Conservation (phyloP, 1,139 yeast genomes). For the Nakaseomyces bracarensis region DNA sequence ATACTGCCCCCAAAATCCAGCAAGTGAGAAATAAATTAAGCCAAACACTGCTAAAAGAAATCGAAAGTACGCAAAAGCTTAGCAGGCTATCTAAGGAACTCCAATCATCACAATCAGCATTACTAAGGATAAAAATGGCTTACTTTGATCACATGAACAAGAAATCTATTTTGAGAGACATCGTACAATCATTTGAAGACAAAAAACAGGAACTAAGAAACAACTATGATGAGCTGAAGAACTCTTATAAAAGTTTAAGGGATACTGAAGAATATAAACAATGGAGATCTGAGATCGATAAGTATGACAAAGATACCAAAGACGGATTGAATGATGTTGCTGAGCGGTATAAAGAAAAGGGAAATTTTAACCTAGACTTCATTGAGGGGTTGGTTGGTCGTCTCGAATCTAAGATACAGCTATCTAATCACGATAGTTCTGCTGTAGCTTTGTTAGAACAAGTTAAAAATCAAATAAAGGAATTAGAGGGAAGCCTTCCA, state of each 20-base stretch:
- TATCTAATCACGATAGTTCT: constrained; percentile 35
- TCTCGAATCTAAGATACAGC: constrained; percentile 34
- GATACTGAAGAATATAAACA: constrained; percentile 40
- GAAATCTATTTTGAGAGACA: constrained; percentile 20
- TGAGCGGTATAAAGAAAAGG: constrained; percentile 37
- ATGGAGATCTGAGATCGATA: constrained; percentile 37
- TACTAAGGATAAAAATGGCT: constrained; percentile 13
- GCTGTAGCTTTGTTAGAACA: constrained; percentile 35
- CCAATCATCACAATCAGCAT: constrained; percentile 15
- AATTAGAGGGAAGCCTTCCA: constrained; percentile 27
- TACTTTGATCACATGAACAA: constrained; percentile 21
- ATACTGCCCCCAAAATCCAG: constrained; percentile 25
- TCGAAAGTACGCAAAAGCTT: background rate
- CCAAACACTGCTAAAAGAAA: background rate
- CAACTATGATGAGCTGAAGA: constrained; percentile 38
- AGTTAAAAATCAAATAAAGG: constrained; percentile 27
- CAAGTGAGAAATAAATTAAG: constrained; percentile 28
- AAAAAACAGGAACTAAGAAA: constrained; percentile 30
- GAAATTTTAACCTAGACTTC: constrained; percentile 36
- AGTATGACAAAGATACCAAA: constrained; percentile 40
- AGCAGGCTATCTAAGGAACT: constrained; percentile 5
- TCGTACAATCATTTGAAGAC: constrained; percentile 24
- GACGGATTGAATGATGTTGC: constrained; percentile 39
- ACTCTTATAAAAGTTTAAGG: constrained; percentile 38
- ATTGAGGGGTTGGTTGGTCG: constrained; percentile 32